Evolutionary conservation across 805 yeast species (phyloP), one percentile per base, ranked within the genome.

Genomic region (Yarrowia sp.): DNA sequence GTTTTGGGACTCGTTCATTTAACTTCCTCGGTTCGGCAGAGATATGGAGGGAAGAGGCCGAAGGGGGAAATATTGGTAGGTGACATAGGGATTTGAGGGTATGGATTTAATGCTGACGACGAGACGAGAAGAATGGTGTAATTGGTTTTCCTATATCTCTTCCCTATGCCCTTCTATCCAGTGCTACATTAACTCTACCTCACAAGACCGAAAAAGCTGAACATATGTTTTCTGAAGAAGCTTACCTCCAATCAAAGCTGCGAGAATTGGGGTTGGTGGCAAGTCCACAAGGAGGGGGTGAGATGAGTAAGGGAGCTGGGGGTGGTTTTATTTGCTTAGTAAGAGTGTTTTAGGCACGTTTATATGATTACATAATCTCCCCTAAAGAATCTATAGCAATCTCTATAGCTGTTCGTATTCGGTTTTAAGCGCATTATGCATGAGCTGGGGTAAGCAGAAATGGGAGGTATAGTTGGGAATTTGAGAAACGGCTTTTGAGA

Each of bases 181-280:
- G 17, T 2, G 17, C 17, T 30, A 10, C 33, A 30, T n/a, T n/a
- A n/a, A n/a, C n/a, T n/a, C n/a, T n/a, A n/a, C n/a, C n/a, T n/a
- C n/a, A n/a, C n/a, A n/a, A n/a, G n/a, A n/a, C n/a, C 52, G 52
- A 30, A 49, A 49, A 19, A 49, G 21, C 52, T 21, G 16, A 51
- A n/a, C n/a, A n/a, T n/a, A n/a, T n/a, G n/a, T n/a, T n/a, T n/a
- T n/a, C 33, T 33, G 58, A 33, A 51, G 32, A 51, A 51, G 38
- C 58, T 51, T 51, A 30, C 58, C 56, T 33, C 58, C 58, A 51
- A 51, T 51, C 58, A 51, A 35, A 51, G 41, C 58, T 33, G n/a
- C n/a, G n/a, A n/a, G n/a, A n/a, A n/a, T n/a, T n/a, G n/a, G n/a
- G n/a, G n/a, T n/a, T n/a, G n/a, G n/a, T n/a, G n/a, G n/a, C n/a